Conservation (phyloP, 805 yeast species). For the Metschnikowia lochheadii region DNA sequence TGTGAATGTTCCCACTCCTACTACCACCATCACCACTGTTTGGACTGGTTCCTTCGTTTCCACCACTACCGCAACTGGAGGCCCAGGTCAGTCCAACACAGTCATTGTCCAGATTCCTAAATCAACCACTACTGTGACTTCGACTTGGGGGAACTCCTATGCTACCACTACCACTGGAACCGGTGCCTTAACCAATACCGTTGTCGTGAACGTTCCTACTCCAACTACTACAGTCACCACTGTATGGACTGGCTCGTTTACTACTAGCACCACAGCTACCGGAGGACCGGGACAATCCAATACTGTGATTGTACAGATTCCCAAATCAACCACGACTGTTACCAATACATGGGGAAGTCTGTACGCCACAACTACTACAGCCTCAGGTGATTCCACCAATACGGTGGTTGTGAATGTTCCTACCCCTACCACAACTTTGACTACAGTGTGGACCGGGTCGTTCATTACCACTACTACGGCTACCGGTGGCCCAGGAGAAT, state of each 20-base stretch:
- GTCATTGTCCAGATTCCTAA: constrained; percentile 10
- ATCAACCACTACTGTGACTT: constrained; percentile 1
- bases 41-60: constrained; percentile 6
- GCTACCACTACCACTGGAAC: neutral
- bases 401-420: constrained; percentile 17
- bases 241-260: constrained; percentile 8
- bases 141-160: constrained; percentile 7
- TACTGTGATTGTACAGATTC: constrained; percentile 8
- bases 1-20: constrained; percentile 17
- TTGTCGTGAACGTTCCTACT: constrained; percentile 13
- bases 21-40: constrained; percentile 9
- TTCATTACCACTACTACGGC: neutral
- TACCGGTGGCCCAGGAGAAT: constrained; percentile 4
- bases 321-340: constrained; percentile 1
- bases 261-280: constrained; percentile 1
- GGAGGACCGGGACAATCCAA: constrained; percentile 1
- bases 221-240: constrained; percentile 9
- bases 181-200: constrained; percentile 16
- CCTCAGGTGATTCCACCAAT: constrained; percentile 15
- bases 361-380: constrained; percentile 3
- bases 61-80: constrained; percentile 4
- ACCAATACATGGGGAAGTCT: constrained; percentile 9
- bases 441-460: constrained; percentile 15
- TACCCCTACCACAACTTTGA: constrained; percentile 10
- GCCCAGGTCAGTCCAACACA: constrained; percentile 4